phyloP scores from a whole-genome alignment of 805 yeast genomes.

The Candida sanyiensis region DNA sequence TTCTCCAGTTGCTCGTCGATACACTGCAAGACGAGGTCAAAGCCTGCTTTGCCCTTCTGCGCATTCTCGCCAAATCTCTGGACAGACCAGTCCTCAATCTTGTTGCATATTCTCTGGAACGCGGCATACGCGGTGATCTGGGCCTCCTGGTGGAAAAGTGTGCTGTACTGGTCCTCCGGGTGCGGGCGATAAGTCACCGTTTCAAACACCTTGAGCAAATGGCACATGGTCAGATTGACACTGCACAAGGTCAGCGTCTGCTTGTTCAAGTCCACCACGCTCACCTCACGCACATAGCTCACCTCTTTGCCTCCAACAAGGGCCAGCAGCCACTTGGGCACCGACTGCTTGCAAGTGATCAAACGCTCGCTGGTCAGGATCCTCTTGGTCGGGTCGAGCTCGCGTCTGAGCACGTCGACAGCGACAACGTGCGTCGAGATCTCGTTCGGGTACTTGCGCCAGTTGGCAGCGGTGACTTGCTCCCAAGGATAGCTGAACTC shows the following conservation, averaged over 20 bases:
- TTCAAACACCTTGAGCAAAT: slow-evolving; percentile 74
- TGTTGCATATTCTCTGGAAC: slow-evolving; percentile 63
- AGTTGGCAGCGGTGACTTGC: slow-evolving; percentile 90
- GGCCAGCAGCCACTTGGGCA: slow-evolving; percentile 74
- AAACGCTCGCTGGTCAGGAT: slow-evolving; percentile 76
- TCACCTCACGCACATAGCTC: slow-evolving; percentile 83
- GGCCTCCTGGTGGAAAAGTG: slow-evolving; percentile 76
- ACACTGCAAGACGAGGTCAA: slow-evolving; percentile 67
- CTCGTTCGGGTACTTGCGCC: slow-evolving; percentile 97
- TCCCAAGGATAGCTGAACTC: slow-evolving; percentile 85
- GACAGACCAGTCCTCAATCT: slow-evolving; percentile 88
- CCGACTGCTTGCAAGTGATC: slow-evolving; percentile 80
- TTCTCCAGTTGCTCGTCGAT: slow-evolving; percentile 35
- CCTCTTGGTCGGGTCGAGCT: slow-evolving; percentile 46
- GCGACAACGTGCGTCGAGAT: slow-evolving; percentile 87
- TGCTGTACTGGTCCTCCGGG: slow-evolving; percentile 40
- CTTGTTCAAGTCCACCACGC: slow-evolving; percentile 66
- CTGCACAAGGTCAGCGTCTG: slow-evolving; percentile 74
- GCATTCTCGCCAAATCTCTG: slow-evolving; percentile 89
- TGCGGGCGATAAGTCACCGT: slow-evolving; percentile 80
- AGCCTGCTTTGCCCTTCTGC: slow-evolving; percentile 71
- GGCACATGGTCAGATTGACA: slow-evolving; percentile 77
- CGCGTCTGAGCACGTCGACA: slow-evolving; percentile 81
- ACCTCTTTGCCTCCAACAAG: slow-evolving; percentile 67
- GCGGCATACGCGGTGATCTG: slow-evolving; percentile 82